Conservation (phyloP, 2,329 filamentous ascomycete genomes). For the Sphaerulina populicola region DNA sequence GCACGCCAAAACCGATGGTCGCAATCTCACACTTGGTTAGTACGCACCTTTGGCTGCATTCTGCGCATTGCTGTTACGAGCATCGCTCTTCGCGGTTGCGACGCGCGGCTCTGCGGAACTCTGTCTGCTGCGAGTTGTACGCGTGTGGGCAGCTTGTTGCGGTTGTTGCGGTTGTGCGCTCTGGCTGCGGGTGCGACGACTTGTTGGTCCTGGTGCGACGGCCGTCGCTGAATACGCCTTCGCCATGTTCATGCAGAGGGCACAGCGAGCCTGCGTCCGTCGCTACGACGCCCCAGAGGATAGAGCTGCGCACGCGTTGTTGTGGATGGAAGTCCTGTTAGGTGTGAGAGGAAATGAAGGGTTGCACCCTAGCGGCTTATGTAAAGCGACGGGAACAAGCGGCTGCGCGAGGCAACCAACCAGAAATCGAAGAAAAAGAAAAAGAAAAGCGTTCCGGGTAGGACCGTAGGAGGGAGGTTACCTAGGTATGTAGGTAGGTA, state of each 20-base stretch:
- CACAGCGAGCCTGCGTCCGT: background rate
- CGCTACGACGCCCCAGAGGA: background rate
- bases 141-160: background rate
- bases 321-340: no score
- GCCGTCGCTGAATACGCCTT: constrained; percentile 9
- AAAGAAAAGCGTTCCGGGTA: no score
- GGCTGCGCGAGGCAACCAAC: no score
- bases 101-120: background rate
- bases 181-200: constrained; percentile 8
- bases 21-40: background rate
- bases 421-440: no score
- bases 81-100: background rate
- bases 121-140: background rate
- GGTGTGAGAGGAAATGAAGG: no score
- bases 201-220: constrained; percentile 3
- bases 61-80: background rate
- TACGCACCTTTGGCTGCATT: constrained; percentile 1
- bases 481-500: no score
- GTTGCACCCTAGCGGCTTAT: no score
- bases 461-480: no score
- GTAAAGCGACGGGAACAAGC: no score
- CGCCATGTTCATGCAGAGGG: constrained; percentile 1
- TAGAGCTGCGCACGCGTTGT: background rate
- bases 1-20: background rate
- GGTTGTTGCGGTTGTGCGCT: constrained; percentile 12